A percentile compares a stretch with the other conserved stretches of the same genome.
Conservation (phyloP, 23 red algal genomes). For the Chondrus crispus region DNA sequence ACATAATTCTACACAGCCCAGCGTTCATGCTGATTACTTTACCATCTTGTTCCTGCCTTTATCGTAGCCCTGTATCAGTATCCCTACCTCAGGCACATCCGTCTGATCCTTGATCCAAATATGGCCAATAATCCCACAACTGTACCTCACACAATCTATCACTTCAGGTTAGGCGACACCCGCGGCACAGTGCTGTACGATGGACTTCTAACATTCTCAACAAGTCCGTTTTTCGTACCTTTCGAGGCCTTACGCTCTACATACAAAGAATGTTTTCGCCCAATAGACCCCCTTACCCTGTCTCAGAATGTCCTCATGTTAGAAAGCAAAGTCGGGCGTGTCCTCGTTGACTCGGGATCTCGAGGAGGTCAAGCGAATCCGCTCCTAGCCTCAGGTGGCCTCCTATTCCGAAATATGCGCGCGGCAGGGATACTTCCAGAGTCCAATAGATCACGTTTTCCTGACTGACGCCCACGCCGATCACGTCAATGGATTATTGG, state of each 20-base stretch:
- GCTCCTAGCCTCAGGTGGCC: neutral
- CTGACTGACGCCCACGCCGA: constrained; percentile 5
- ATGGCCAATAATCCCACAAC: too few relatives aligned
- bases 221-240: neutral
- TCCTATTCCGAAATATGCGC: constrained; percentile 17
- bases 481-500: neutral
- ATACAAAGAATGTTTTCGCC: neutral
- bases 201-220: neutral
- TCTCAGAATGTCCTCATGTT: neutral
- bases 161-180: too few relatives aligned
- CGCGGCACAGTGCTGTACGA: neutral
- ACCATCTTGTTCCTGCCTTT: too few relatives aligned
- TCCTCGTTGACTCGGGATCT: neutral
- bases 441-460: constrained; percentile 16
- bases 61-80: too few relatives aligned
- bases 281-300: neutral
- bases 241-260: neutral
- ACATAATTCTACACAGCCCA: too few relatives aligned
- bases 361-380: too few relatives aligned
- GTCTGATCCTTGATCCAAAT: too few relatives aligned
- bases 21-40: too few relatives aligned
- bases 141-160: too few relatives aligned
- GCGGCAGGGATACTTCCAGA: neutral
- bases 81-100: too few relatives aligned
- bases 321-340: neutral